A percentile compares a stretch with the other conserved stretches of the same genome.
Conservation (phyloP, 768 basidiomycete genomes). For the Gymnopilus dilepis region DNA sequence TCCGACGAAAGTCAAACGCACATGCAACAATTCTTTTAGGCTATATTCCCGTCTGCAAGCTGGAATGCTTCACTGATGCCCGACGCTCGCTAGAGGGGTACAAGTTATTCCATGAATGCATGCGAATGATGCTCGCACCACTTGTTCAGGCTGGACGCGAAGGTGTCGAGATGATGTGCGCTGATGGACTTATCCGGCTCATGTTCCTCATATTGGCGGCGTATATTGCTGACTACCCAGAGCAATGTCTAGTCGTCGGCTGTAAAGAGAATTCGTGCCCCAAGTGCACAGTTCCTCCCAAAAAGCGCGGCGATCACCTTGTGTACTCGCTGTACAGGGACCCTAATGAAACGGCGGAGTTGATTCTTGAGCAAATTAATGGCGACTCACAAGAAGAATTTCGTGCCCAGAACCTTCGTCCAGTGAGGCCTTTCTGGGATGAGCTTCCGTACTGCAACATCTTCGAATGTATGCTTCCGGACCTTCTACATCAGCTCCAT, state of each 20-base stretch:
- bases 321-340: background rate
- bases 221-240: constrained; percentile 45
- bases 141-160: constrained; percentile 31
- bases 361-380: background rate
- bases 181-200: constrained; percentile 35
- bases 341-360: background rate
- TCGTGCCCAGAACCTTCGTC: background rate
- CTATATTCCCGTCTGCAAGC: constrained; percentile 44
- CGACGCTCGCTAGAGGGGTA: constrained; percentile 29
- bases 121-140: constrained; percentile 23
- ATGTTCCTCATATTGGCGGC: constrained; percentile 42
- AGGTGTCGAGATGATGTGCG: constrained; percentile 37
- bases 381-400: constrained; percentile 5
- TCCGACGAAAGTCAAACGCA: constrained; percentile 30
- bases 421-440: constrained; percentile 1
- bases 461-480: constrained; percentile 28
- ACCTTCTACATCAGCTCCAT: constrained; percentile 54
- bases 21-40: constrained; percentile 42
- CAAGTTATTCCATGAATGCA: constrained; percentile 43
- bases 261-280: constrained; percentile 30
- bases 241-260: constrained; percentile 42
- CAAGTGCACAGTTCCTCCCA: constrained; percentile 11
- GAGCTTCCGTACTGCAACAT: constrained; percentile 2
- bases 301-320: constrained; percentile 18
- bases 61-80: constrained; percentile 35